Percentiles rank a stretch among this genome's conserved stretches.
Conservation (phyloP, 192 early-diverging fungal genomes). For the Funneliformis mosseae region DNA sequence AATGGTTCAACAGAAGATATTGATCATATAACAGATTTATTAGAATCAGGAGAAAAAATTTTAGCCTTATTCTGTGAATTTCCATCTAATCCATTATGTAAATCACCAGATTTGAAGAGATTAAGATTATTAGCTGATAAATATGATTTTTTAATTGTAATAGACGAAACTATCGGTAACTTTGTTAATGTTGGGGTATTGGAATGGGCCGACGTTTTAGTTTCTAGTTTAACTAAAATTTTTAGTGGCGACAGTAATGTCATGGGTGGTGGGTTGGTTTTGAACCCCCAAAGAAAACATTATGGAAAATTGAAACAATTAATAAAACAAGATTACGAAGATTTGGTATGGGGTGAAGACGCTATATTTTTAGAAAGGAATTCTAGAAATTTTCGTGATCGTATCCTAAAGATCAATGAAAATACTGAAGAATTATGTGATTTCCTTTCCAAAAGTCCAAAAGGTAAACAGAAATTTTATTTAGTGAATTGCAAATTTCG, state of each 20-base stretch:
- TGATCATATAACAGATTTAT: conserved; percentile 66
- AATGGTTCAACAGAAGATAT: conserved; percentile 77
- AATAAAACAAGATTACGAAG: conserved; percentile 70
- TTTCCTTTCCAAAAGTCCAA: conserved; percentile 64
- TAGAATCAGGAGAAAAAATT: conserved; percentile 67
- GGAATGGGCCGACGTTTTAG: conserved; percentile 81
- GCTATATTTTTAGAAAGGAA: conserved; percentile 96
- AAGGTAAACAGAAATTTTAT: conserved; percentile 52
- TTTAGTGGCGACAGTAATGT: conserved; percentile 97
- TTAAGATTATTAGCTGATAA: conserved; percentile 75
- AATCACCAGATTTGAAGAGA: conserved; percentile 75
- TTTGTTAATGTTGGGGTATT: conserved; percentile 86
- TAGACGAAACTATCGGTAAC: conserved; percentile 96
- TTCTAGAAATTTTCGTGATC: conserved; percentile 80
- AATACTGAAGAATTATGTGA: conserved; percentile 82
- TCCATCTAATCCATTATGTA: conserved; percentile 91
- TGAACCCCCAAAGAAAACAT: conserved; percentile 70
- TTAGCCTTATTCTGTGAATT: conserved; percentile 90
- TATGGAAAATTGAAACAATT: conserved; percentile 60
- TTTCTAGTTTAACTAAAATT: conserved; percentile 92
- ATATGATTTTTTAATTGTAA: conserved; percentile 76
- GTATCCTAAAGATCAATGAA: conserved; percentile 74
- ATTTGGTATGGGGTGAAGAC: conserved; percentile 88
- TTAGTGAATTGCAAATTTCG: neutral
- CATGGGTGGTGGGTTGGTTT: conserved; percentile 91